A percentile compares a stretch with the other conserved stretches of the same genome.
Conservation (phyloP, 371 early-diverging fungal species). For the Coemansia sp. region DNA sequence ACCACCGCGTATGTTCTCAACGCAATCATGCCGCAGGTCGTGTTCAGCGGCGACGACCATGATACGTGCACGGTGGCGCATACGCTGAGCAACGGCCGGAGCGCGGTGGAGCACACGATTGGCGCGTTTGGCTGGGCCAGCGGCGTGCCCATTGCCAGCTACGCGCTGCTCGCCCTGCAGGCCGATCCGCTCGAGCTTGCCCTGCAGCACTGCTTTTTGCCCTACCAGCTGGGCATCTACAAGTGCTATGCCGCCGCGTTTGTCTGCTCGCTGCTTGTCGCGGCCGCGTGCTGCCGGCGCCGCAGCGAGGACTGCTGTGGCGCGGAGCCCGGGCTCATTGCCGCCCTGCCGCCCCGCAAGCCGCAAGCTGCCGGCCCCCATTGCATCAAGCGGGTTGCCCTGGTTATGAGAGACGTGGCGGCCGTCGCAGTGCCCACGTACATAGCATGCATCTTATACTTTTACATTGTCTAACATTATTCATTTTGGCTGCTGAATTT, state of each 20-base stretch:
- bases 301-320: too few relatives aligned
- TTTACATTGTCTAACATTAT: too few relatives aligned
- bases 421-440: too few relatives aligned
- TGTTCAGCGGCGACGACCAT: conserved; percentile 93
- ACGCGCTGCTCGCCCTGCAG: conserved; percentile 53
- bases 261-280: conserved; percentile 10
- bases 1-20: conserved; percentile 62
- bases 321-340: too few relatives aligned
- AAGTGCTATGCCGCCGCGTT: conserved; percentile 19
- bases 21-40: conserved; percentile 62
- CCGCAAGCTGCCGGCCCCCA: too few relatives aligned
- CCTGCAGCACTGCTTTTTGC: conserved; percentile 52
- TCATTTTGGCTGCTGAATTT: too few relatives aligned
- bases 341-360: too few relatives aligned
- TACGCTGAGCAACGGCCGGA: neutral
- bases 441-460: too few relatives aligned
- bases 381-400: too few relatives aligned
- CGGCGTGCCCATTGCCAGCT: conserved; percentile 60
- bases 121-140: conserved; percentile 62
- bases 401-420: too few relatives aligned
- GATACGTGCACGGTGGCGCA: conserved; percentile 77
- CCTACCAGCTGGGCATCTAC: conserved; percentile 57
- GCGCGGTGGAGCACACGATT: conserved; percentile 53
- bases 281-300: neutral
- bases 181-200: conserved; percentile 5